A percentile compares a stretch with the other conserved stretches of the same genome.
Conservation (phyloP, 352 stramenopile genomes). For the Phytophthora ramorum region DNA sequence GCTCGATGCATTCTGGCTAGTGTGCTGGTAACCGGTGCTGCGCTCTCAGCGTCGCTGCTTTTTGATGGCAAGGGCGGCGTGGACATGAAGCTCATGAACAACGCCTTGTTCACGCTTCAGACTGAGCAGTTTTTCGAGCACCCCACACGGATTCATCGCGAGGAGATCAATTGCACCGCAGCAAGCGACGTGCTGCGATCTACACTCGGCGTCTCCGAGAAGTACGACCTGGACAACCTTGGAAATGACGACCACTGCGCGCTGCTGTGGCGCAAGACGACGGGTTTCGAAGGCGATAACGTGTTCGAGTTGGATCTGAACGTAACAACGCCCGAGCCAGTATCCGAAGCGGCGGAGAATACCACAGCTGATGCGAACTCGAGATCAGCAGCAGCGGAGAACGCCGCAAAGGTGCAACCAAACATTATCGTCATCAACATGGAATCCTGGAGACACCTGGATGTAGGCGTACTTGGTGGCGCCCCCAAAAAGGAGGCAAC, state of each 20-base stretch:
- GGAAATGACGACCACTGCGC: constrained; percentile 74
- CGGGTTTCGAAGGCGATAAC: constrained; percentile 54
- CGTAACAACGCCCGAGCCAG: constrained; percentile 8
- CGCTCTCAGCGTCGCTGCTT: constrained; percentile 56
- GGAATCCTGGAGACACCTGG: constrained; percentile 72
- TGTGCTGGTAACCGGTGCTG: constrained; percentile 35
- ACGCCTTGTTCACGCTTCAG: constrained; percentile 69
- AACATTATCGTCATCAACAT: constrained; percentile 85
- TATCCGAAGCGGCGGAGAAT: not conserved
- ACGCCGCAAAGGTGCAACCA: constrained; percentile 29
- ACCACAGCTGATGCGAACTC: constrained; percentile 1
- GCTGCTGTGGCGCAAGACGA: constrained; percentile 72
- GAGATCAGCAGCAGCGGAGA: constrained; percentile 10
- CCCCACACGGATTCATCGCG: constrained; percentile 41
- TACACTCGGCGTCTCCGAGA: constrained; percentile 53
- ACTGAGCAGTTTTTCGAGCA: constrained; percentile 62
- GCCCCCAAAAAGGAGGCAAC: constrained; percentile 51
- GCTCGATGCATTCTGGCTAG: constrained; percentile 41
- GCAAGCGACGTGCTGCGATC: constrained; percentile 53
- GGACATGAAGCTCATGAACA: constrained; percentile 80
- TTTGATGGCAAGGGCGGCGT: constrained; percentile 52
- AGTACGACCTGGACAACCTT: constrained; percentile 48
- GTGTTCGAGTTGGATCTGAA: constrained; percentile 60
- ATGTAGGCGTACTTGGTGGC: constrained; percentile 70
- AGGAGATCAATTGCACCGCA: constrained; percentile 73